phyloP scores from a whole-genome alignment of 2,329 filamentous ascomycete species.

The Cephalotrichum gorgonifer region DNA sequence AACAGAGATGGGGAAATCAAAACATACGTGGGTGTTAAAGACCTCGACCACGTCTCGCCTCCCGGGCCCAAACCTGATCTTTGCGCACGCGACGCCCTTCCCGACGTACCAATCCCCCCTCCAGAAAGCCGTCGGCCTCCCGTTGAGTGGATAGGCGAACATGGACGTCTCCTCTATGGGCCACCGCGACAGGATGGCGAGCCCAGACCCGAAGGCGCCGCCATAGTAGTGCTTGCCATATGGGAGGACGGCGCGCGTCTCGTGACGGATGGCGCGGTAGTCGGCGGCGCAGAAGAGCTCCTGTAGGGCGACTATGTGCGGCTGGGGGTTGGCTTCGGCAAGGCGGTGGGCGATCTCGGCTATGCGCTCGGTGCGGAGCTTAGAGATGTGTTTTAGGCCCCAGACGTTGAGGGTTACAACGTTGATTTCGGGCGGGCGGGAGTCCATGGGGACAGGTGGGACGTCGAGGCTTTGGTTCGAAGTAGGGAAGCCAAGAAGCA shows the following conservation, averaged over 20 bases:
- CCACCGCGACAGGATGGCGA: slow-evolving; percentile 85
- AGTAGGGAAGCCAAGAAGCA: slow-evolving; percentile 1
- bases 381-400: slow-evolving; percentile 82
- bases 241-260: slow-evolving; percentile 65
- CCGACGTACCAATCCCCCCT: slow-evolving; percentile 95
- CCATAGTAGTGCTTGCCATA: slow-evolving; percentile 89
- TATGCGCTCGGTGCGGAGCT: slow-evolving; percentile 67
- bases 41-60: slow-evolving; percentile 67
- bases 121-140: slow-evolving; percentile 86
- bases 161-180: slow-evolving; percentile 85
- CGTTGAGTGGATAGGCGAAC: slow-evolving; percentile 82
- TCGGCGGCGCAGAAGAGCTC: slow-evolving; percentile 89
- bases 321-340: slow-evolving; percentile 54
- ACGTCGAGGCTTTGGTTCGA: neutral
- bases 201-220: slow-evolving; percentile 79
- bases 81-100: slow-evolving; percentile 81
- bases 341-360: slow-evolving; percentile 75
- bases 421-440: slow-evolving; percentile 44
- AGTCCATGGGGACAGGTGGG: neutral
- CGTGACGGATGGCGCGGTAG: slow-evolving; percentile 65
- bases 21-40: slow-evolving; percentile 78
- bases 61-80: slow-evolving; percentile 59
- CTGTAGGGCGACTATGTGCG: slow-evolving; percentile 85
- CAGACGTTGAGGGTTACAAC: slow-evolving; percentile 92
- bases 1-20: neutral